A percentile compares a stretch with the other conserved stretches of the same genome.
These are phyloP conservation scores for Rosa persica DNA, from an alignment of 306 rosid genomes.

Conservation along the genomic window DNA sequence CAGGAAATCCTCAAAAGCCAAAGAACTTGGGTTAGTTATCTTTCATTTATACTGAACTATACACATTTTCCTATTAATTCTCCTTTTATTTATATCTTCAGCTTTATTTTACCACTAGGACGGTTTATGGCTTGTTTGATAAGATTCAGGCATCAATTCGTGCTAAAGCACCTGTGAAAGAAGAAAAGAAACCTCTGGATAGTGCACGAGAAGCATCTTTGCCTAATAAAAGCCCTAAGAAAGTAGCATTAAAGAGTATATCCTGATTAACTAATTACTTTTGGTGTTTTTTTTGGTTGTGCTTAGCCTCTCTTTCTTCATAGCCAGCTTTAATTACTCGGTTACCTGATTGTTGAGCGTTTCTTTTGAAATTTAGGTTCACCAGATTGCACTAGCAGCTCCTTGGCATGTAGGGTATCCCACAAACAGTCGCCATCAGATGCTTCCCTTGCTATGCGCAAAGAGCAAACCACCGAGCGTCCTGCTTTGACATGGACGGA, in stretches of 20 bases:
- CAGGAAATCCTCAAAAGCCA: constrained; percentile 81
- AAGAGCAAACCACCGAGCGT: constrained; percentile 28
- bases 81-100: constrained; percentile 23
- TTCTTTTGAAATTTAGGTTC: constrained; percentile 8
- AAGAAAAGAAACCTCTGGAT: constrained; percentile 42
- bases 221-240: constrained; percentile 45
- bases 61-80: constrained; percentile 11
- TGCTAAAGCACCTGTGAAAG: constrained; percentile 48
- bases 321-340: background rate
- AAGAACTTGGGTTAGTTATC: constrained; percentile 84
- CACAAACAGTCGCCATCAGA: constrained; percentile 42
- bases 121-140: constrained; percentile 77
- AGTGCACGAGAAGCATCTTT: constrained; percentile 41
- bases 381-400: constrained; percentile 24
- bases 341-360: background rate
- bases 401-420: constrained; percentile 36
- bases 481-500: constrained; percentile 75
- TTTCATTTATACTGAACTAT: constrained; percentile 18
- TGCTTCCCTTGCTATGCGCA: constrained; percentile 46
- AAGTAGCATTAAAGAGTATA: constrained; percentile 66
- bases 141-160: constrained; percentile 58
- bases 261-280: constrained; percentile 9
- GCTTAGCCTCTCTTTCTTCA: background rate
- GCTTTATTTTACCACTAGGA: constrained; percentile 38
- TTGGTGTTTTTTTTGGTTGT: background rate